phyloP scores from a whole-genome alignment of 805 yeast species.

The Brettanomyces bruxellensis region DNA sequence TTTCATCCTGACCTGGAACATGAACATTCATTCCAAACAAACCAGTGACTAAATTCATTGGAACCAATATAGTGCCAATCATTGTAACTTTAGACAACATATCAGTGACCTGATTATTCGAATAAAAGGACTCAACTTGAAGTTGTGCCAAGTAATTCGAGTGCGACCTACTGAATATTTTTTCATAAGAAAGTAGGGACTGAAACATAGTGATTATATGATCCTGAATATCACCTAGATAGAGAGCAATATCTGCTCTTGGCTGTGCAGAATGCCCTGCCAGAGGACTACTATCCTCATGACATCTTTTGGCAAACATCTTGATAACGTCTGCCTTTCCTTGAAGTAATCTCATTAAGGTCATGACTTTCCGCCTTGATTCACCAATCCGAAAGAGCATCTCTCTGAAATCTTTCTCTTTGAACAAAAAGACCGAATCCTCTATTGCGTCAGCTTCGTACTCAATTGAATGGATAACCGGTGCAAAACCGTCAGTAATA shows the following conservation, averaged over 20 bases:
- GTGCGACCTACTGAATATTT: conserved; percentile 86
- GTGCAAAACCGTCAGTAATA: conserved; percentile 78
- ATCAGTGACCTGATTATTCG: conserved; percentile 78
- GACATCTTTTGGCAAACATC: conserved; percentile 93
- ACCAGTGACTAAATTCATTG: conserved; percentile 85
- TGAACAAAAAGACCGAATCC: conserved; percentile 74
- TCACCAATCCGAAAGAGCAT: conserved; percentile 84
- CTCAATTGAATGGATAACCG: conserved; percentile 68
- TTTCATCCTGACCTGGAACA: conserved; percentile 58
- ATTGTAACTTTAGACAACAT: conserved; percentile 85
- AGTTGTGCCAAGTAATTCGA: conserved; percentile 88
- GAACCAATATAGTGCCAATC: conserved; percentile 83
- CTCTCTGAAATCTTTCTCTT: conserved; percentile 62
- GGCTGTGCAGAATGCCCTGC: conserved; percentile 41
- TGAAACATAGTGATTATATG: conserved; percentile 95
- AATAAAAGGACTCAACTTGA: conserved; percentile 84
- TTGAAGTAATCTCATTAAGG: conserved; percentile 76
- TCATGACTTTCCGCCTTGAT: conserved; percentile 86
- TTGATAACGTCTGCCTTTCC: conserved; percentile 95
- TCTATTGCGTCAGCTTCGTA: conserved; percentile 78
- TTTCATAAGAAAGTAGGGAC: conserved; percentile 81
- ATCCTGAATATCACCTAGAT: conserved; percentile 93
- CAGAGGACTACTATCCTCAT: conserved; percentile 45
- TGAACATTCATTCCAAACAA: conserved; percentile 91
- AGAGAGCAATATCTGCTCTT: conserved; percentile 84